Conservation (phyloP, 2,329 filamentous ascomycete genomes). For the Pseudocercospora cruenta region DNA sequence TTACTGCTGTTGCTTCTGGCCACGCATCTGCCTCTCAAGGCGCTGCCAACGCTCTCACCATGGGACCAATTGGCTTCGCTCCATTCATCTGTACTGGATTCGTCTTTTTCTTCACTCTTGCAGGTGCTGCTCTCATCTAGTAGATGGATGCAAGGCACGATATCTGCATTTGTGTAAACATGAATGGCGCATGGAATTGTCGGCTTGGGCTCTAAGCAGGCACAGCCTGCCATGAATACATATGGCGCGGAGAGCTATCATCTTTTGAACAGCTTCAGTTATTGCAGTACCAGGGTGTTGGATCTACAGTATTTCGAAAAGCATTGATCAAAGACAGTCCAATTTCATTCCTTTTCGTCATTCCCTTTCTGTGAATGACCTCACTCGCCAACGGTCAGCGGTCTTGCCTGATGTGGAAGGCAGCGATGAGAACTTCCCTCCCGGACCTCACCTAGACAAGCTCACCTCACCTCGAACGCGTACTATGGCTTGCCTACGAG, state of each 20-base stretch:
- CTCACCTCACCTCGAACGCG: too few relatives aligned
- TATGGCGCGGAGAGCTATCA: constrained; percentile 4
- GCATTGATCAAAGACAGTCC: background rate
- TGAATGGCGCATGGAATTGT: background rate
- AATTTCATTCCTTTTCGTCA: background rate
- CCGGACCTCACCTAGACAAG: too few relatives aligned
- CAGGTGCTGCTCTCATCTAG: constrained; percentile 53
- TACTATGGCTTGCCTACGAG: too few relatives aligned
- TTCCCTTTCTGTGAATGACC: background rate
- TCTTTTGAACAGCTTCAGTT: constrained; percentile 2
- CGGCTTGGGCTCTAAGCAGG: background rate
- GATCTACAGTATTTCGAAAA: constrained; percentile 7
- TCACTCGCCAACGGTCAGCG: background rate
- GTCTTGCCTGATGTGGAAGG: background rate
- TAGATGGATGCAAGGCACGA: constrained; percentile 10
- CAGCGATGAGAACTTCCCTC: too few relatives aligned
- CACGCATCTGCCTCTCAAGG: constrained; percentile 39
- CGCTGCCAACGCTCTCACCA: constrained; percentile 46
- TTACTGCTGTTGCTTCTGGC: constrained; percentile 43
- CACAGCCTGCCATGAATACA: constrained; percentile 2
- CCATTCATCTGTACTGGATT: constrained; percentile 57
- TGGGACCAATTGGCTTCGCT: constrained; percentile 52
- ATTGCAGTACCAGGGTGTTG: constrained; percentile 6
- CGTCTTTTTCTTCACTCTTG: constrained; percentile 56
- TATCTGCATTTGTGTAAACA: background rate